Evolutionary conservation across 192 early-diverging fungal genomes (phyloP).

Genomic region (Paraglomus occultum): DNA sequence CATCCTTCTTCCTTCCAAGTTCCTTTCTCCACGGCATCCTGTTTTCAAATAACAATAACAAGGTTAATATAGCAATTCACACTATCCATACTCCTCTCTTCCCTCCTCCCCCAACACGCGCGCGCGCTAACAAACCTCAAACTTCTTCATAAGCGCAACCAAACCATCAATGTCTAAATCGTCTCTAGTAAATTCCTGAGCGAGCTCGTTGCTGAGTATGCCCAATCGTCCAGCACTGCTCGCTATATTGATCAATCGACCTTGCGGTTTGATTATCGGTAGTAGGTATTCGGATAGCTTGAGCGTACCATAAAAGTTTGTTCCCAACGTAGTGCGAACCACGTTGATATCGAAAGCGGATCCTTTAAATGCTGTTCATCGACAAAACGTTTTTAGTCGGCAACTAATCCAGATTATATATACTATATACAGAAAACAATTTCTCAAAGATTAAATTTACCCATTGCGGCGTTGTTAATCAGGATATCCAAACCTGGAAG

Average conservation of each 20-base stretch:
- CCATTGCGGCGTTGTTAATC: slow-evolving; percentile 29
- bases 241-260: slow-evolving; percentile 16
- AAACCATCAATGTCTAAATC: slow-evolving; percentile 21
- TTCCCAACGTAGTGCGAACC: slow-evolving; percentile 16
- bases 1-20: slow-evolving; percentile 20
- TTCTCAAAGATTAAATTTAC: slow-evolving; percentile 10
- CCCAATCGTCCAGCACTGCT: not conserved
- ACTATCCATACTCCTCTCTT: no score
- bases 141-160: slow-evolving; percentile 13
- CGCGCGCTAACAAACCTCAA: slow-evolving; percentile 18
- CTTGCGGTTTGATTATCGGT: slow-evolving; percentile 9
- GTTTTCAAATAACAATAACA: not conserved
- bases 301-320: slow-evolving; percentile 28
- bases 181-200: not conserved
- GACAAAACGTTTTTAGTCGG: not conserved
- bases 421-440: not conserved
- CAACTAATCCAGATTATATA: not conserved
- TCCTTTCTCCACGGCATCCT: slow-evolving; percentile 17
- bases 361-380: slow-evolving; percentile 9
- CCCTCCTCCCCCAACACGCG: no score
- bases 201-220: not conserved
- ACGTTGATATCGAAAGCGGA: slow-evolving; percentile 11
- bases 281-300: slow-evolving; percentile 8
- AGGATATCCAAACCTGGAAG: slow-evolving; percentile 13
- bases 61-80: no score